These are phyloP conservation scores for Phytophthora aleatoria DNA, from an alignment of 352 stramenopile species.

Conservation along the genomic window DNA sequence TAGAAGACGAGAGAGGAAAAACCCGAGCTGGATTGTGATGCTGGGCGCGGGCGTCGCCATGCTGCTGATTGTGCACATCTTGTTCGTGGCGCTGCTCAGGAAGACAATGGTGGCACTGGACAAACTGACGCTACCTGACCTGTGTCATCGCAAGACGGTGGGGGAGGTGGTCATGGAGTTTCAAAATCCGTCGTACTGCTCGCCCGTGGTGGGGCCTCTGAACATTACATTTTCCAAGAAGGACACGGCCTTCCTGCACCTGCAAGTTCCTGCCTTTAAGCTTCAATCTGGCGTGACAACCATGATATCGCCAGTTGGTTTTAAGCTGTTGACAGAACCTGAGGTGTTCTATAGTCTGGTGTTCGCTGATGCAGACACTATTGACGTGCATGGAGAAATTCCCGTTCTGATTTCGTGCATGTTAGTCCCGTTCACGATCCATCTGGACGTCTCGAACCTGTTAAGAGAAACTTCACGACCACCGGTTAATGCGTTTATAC, in stretches of 20 bases:
- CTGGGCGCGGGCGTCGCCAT: conserved; percentile 34
- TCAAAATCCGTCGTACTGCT: conserved; percentile 82
- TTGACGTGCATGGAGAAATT: conserved; percentile 53
- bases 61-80: conserved; percentile 57
- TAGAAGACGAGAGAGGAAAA: conserved; percentile 6
- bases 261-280: conserved; percentile 59
- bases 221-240: conserved; percentile 63
- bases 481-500: neutral
- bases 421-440: conserved; percentile 73
- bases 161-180: conserved; percentile 64
- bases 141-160: conserved; percentile 61
- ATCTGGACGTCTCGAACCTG: conserved; percentile 58
- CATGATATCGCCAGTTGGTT: conserved; percentile 50
- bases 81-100: conserved; percentile 67
- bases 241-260: conserved; percentile 46
- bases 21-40: conserved; percentile 27
- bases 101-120: conserved; percentile 64
- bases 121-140: conserved; percentile 67
- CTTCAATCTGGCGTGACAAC: conserved; percentile 55
- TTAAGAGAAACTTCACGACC: conserved; percentile 25
- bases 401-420: conserved; percentile 70
- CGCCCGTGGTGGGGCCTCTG: conserved; percentile 60
- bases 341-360: conserved; percentile 56
- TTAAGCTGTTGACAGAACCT: conserved; percentile 53
- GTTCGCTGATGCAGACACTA: conserved; percentile 43